Evolutionary conservation across 805 yeast genomes (phyloP).

Genomic region (Pichia pseudocactophila): DNA sequence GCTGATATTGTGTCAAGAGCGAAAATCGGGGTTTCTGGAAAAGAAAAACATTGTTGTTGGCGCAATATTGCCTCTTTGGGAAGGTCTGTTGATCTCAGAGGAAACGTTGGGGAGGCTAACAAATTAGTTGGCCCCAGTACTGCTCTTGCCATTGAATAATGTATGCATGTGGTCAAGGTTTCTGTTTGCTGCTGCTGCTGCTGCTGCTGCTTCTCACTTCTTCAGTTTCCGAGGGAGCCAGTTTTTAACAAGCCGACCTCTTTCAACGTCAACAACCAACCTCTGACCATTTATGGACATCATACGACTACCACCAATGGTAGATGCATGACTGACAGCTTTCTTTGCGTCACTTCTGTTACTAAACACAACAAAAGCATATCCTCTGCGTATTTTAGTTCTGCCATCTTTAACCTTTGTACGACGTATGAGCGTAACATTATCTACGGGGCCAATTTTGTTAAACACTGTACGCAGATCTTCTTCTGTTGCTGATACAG

Average conservation of each 20-base stretch:
- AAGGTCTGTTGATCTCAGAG: too few species aligned
- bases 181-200: too few species aligned
- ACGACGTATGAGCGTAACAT: conserved; percentile 47
- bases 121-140: too few species aligned
- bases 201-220: too few species aligned
- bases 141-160: too few species aligned
- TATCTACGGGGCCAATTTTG: conserved; percentile 64
- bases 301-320: conserved; percentile 11
- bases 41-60: too few species aligned
- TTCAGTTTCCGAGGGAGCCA: conserved; percentile 76
- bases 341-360: conserved; percentile 48
- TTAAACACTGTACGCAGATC: conserved; percentile 57
- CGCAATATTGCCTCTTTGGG: too few species aligned
- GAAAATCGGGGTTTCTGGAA: too few species aligned
- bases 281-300: conserved; percentile 40
- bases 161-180: too few species aligned
- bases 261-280: conserved; percentile 61
- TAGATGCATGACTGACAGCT: conserved; percentile 48
- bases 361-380: conserved; percentile 34
- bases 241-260: conserved; percentile 54
- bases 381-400: conserved; percentile 53
- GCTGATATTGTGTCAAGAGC: too few species aligned
- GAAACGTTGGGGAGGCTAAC: too few species aligned
- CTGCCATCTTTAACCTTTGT: conserved; percentile 25
- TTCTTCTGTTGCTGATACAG: conserved; percentile 53